Conservation (phyloP, 2,329 filamentous ascomycete genomes). For the Didymella pinodella region DNA sequence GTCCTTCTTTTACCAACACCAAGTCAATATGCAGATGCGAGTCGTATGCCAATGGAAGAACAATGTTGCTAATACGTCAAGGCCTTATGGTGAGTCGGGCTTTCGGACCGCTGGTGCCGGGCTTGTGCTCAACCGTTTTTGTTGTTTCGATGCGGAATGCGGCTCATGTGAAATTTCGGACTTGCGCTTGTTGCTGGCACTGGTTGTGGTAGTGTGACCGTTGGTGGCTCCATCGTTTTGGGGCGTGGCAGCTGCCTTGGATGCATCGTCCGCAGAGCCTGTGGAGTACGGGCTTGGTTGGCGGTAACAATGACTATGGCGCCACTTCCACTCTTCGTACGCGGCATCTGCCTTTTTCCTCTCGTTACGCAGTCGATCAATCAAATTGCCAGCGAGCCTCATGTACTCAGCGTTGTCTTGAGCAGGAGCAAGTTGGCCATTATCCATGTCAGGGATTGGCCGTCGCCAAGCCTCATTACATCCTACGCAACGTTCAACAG, state of each 20-base stretch:
- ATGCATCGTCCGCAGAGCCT: conserved; percentile 14
- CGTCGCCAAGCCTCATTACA: conserved; percentile 34
- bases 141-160: conserved; percentile 24
- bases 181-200: conserved; percentile 29
- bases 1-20: conserved; percentile 28
- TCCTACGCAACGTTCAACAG: conserved; percentile 31
- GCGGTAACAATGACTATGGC: conserved; percentile 18
- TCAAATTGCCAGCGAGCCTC: conserved; percentile 26
- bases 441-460: conserved; percentile 27
- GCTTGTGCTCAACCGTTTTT: conserved; percentile 20
- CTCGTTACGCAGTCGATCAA: conserved; percentile 29
- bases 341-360: conserved; percentile 30
- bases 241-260: conserved; percentile 6
- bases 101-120: conserved; percentile 27
- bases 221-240: conserved; percentile 6
- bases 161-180: conserved; percentile 25
- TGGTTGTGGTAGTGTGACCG: conserved; percentile 15
- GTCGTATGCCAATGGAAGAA: conserved; percentile 15
- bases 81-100: conserved; percentile 22
- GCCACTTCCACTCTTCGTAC: conserved; percentile 27
- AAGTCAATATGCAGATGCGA: conserved; percentile 32
- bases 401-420: conserved; percentile 27
- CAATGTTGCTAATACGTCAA: conserved; percentile 5
- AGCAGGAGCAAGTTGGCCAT: conserved; percentile 22
- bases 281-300: conserved; percentile 9